Conservation (phyloP, 805 yeast genomes). For the Yamadazyma sp. region DNA sequence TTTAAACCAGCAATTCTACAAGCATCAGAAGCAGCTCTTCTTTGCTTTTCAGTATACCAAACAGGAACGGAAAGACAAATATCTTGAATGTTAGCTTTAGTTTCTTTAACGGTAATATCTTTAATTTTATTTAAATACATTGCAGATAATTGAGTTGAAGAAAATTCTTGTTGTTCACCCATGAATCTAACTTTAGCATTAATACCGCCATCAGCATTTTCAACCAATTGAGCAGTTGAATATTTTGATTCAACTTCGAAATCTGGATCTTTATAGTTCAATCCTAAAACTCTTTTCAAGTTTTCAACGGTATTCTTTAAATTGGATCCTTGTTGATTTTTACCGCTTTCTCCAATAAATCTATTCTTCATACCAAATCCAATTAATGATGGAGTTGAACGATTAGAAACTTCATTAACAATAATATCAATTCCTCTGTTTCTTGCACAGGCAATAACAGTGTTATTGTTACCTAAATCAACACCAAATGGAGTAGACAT, state of each 20-base stretch:
- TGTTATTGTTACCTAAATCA: slow-evolving; percentile 93
- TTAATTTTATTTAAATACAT: slow-evolving; percentile 93
- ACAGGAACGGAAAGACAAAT: slow-evolving; percentile 94
- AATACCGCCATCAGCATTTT: slow-evolving; percentile 67
- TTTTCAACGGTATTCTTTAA: slow-evolving; percentile 95
- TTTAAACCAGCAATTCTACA: slow-evolving; percentile 94
- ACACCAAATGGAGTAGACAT: slow-evolving; percentile 97
- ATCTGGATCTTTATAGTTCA: slow-evolving; percentile 71
- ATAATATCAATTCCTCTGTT: slow-evolving; percentile 98
- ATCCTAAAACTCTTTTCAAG: slow-evolving; percentile 88
- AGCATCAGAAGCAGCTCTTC: slow-evolving; percentile 95
- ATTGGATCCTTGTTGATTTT: slow-evolving; percentile 95
- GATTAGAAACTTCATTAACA: slow-evolving; percentile 97
- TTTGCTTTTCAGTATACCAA: slow-evolving; percentile 96
- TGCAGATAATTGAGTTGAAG: slow-evolving; percentile 88
- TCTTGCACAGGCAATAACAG: slow-evolving; percentile 93
- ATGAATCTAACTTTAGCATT: slow-evolving; percentile 83
- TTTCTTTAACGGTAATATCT: slow-evolving; percentile 74
- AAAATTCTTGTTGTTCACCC: slow-evolving; percentile 74
- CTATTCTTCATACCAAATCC: slow-evolving; percentile 91
- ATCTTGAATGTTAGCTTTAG: slow-evolving; percentile 78
- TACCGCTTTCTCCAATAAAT: slow-evolving; percentile 92
- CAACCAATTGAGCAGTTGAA: slow-evolving; percentile 69
- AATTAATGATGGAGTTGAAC: slow-evolving; percentile 87
- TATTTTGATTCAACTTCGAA: slow-evolving; percentile 69